Evolutionary conservation across 106 monocot species (phyloP).

Genomic region (Agapanthus africanus): DNA sequence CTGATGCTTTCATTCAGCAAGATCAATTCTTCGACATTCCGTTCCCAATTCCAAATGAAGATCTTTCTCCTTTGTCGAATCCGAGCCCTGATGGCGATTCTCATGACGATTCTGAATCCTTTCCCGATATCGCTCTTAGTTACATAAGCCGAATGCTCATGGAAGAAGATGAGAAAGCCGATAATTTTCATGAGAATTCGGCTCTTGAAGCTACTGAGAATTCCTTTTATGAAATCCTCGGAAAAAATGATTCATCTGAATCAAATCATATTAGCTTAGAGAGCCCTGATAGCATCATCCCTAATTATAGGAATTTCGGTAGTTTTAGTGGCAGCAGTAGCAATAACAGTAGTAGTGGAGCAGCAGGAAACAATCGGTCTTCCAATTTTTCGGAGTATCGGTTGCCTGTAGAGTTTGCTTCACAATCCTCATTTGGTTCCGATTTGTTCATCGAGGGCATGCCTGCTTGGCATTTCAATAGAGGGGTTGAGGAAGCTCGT

Average conservation of each 20-base stretch:
- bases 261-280: constrained; percentile 8
- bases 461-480: constrained; percentile 20
- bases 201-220: constrained; percentile 43
- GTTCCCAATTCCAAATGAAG: background rate
- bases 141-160: constrained; percentile 53
- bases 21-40: constrained; percentile 2
- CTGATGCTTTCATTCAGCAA: constrained; percentile 1
- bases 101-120: constrained; percentile 39
- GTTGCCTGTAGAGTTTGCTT: background rate
- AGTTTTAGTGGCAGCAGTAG: background rate
- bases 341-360: background rate
- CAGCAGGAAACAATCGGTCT: constrained; percentile 5
- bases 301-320: background rate
- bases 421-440: background rate
- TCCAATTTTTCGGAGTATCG: constrained; percentile 16
- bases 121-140: constrained; percentile 30
- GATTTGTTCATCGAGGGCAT: background rate
- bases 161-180: constrained; percentile 59
- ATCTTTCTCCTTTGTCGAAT: background rate
- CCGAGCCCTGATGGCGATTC: constrained; percentile 14
- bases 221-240: constrained; percentile 46
- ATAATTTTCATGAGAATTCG: constrained; percentile 7
- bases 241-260: constrained; percentile 13
- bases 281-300: constrained; percentile 6
- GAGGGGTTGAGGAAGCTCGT: constrained; percentile 33